Percentiles rank a stretch among this genome's conserved stretches.
phyloP scores from a whole-genome alignment of 805 yeast genomes.

The Diddensiella santjacobensis region DNA sequence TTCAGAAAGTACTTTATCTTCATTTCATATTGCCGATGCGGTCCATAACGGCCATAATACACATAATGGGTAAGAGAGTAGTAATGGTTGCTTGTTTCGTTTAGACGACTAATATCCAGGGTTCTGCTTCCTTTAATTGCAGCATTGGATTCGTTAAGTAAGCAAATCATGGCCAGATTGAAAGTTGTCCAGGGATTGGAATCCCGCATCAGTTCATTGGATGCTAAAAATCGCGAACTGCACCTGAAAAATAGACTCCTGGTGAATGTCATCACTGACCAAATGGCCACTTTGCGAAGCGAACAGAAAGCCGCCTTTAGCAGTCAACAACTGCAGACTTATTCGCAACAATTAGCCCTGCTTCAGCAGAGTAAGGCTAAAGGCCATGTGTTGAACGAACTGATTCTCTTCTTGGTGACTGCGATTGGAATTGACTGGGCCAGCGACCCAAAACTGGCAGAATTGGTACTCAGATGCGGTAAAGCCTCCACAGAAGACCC shows the following conservation, averaged over 20 bases:
- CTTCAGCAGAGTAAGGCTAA: conserved; percentile 9
- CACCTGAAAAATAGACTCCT: conserved; percentile 5
- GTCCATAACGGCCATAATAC: conserved; percentile 4
- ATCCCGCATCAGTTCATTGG: neutral
- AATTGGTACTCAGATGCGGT: conserved; percentile 17
- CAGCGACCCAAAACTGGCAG: conserved; percentile 6
- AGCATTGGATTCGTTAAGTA: conserved; percentile 1
- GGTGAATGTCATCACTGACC: conserved; percentile 6
- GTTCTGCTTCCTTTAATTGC: conserved; percentile 3
- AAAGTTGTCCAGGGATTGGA: neutral
- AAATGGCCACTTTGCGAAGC: neutral
- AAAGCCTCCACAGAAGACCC: neutral
- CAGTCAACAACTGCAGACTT: conserved; percentile 8
- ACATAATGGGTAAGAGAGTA: neutral
- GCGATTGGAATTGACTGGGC: conserved; percentile 25
- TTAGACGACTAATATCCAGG: neutral
- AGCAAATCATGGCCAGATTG: neutral
- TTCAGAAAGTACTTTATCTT: neutral
- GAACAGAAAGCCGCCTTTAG: conserved; percentile 9
- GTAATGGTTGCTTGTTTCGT: neutral
- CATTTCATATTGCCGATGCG: conserved; percentile 6
- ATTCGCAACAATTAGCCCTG: neutral
- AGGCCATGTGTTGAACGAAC: conserved; percentile 18
- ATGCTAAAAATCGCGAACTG: conserved; percentile 1
- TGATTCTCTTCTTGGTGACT: conserved; percentile 20